A percentile compares a stretch with the other conserved stretches of the same genome.
phyloP scores from a whole-genome alignment of 148 eudicot species.

The Rhododendron ovatum region DNA sequence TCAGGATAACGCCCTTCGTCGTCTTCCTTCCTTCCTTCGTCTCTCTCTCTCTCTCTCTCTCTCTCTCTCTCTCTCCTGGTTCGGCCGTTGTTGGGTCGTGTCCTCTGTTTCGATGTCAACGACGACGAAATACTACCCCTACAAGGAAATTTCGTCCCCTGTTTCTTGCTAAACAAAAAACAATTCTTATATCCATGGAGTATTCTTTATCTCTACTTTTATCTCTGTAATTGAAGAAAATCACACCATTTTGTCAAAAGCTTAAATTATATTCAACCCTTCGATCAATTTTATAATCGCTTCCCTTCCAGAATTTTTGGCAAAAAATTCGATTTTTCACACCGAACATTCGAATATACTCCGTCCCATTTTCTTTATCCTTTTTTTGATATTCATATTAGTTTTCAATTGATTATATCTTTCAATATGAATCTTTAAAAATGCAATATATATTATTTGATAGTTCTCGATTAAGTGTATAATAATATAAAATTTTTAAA shows the following conservation, averaged over 20 bases:
- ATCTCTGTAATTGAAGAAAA: background rate
- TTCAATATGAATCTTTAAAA: no score
- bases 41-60: background rate
- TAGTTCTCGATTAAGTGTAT: no score
- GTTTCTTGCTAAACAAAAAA: no score
- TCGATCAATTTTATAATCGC: background rate
- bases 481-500: no score
- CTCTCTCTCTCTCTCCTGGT: background rate
- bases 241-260: no score
- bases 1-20: constrained; percentile 14
- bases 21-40: background rate
- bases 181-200: background rate
- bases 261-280: background rate
- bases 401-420: no score
- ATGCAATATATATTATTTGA: no score
- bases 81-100: background rate
- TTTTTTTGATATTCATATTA: no score
- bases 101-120: background rate
- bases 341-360: no score
- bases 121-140: background rate
- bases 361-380: no score
- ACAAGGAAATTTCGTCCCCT: background rate
- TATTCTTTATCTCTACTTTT: background rate
- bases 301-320: background rate
- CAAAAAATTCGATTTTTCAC: background rate